Base-by-base conservation (phyloP, 225 moss, liverwort and hornwort species). In the Pleurozium schreberi region DNA sequence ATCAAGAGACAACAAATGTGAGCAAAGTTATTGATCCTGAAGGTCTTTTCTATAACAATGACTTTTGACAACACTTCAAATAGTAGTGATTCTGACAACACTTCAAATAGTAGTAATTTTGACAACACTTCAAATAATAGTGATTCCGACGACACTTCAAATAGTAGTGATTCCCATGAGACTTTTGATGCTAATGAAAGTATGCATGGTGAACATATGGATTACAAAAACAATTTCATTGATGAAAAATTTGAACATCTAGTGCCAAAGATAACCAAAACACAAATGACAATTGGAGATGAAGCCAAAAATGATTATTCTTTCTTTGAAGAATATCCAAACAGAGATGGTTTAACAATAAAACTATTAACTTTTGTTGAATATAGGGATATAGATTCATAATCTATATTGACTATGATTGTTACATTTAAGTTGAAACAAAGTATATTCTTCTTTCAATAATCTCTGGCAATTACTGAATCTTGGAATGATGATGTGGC, bases 21-120 rank as follows among this genome's bases (percentile, higher is more conserved):
- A 1, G 9, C 0, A 1, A 36, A 36, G 6, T 5, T 13, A 19
- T 1, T 59, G 0, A 80, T 18, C 12, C 4, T 27, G 19, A 27
- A 66, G 27, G 12, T 26, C 6, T 12, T 52, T 27, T 3, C 0
- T 1, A 52, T 26, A 18, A 26, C n/a, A 38, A 18, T 27, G 57
- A 38, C 11, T 66, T n/a, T n/a, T n/a, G n/a, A n/a, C n/a, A n/a
- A n/a, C n/a, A n/a, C n/a, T n/a, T n/a, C 62, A 61, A 61, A 6
- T 61, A 62, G 30, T 14, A 30, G 62, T 62, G 62, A 62, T 30
- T 62, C 1, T 14, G 14, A 12, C 14, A 30, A 62, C 57, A 57
- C 57, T 57, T 57, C 57, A 20, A 57, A 57, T 57, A 57, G 57
- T 57, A 0, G n/a, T n/a, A n/a, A n/a, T n/a, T n/a, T n/a, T n/a